Evolutionary conservation across 2,329 filamentous ascomycete species (phyloP).

Genomic region (Exophiala bonariae): DNA sequence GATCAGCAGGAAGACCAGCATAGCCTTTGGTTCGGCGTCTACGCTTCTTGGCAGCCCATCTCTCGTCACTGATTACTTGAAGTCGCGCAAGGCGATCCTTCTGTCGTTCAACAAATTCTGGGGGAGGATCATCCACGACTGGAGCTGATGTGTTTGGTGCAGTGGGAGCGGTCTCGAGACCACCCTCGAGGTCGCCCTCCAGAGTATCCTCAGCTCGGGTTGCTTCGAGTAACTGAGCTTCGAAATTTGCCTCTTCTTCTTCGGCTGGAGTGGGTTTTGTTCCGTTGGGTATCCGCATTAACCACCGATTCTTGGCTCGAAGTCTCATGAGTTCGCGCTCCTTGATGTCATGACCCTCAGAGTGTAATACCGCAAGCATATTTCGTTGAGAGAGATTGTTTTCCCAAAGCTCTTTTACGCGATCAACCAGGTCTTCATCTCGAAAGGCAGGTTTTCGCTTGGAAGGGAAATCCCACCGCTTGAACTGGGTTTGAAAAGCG

Average conservation of each 20-base stretch:
- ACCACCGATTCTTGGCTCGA: constrained; percentile 67
- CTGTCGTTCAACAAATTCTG: constrained; percentile 53
- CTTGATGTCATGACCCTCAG: constrained; percentile 73
- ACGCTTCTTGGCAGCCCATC: constrained; percentile 64
- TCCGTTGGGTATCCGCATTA: constrained; percentile 62
- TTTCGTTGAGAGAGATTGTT: constrained; percentile 69
- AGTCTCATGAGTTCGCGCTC: constrained; percentile 70
- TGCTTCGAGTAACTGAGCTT: constrained; percentile 30
- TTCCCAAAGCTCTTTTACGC: constrained; percentile 77
- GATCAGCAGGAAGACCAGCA: constrained; percentile 67
- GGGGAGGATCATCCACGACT: constrained; percentile 34
- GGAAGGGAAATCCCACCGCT: constrained; percentile 74
- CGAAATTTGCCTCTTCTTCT: constrained; percentile 29
- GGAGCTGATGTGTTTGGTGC: constrained; percentile 4
- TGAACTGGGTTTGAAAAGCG: constrained; percentile 74
- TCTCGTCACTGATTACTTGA: constrained; percentile 61
- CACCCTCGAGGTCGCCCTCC: no score
- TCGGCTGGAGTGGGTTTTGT: constrained; percentile 42
- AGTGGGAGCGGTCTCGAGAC: no score
- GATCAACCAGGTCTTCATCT: constrained; percentile 64
- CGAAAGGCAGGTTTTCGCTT: constrained; percentile 73
- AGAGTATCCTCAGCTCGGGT: constrained; percentile 13
- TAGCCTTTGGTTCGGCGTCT: constrained; percentile 68
- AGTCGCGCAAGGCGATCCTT: constrained; percentile 56
- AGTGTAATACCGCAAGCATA: constrained; percentile 69